A percentile compares a stretch with the other conserved stretches of the same genome.
phyloP scores from a whole-genome alignment of 495 filamentous ascomycete species.

The Podospora tetraspora region DNA sequence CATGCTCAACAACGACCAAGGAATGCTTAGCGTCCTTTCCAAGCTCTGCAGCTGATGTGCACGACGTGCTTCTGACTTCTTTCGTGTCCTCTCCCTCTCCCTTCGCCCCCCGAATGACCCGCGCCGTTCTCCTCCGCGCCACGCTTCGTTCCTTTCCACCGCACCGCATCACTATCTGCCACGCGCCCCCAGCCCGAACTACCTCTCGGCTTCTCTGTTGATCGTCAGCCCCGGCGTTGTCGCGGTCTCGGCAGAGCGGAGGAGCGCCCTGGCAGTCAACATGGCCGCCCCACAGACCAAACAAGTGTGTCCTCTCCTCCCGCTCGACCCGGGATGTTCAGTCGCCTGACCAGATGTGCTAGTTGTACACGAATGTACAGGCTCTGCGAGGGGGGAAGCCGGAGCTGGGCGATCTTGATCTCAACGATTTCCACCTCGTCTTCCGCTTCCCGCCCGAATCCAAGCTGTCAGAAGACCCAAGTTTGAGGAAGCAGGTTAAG shows the following conservation, averaged over 20 bases:
- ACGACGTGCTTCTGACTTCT: background rate
- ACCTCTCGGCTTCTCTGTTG: background rate
- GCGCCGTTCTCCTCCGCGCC: background rate
- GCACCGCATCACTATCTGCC: background rate
- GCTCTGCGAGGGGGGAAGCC: slow-evolving; percentile 39
- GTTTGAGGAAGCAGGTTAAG: slow-evolving; percentile 45
- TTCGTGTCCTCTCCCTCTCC: background rate
- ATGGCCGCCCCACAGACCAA: slow-evolving; percentile 32
- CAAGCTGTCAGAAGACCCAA: slow-evolving; percentile 20
- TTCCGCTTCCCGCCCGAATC: slow-evolving; percentile 35
- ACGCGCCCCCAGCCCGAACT: background rate
- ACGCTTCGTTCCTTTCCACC: background rate
- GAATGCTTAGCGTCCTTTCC: background rate
- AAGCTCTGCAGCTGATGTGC: background rate
- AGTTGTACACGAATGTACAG: slow-evolving; percentile 39
- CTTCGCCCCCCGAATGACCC: background rate
- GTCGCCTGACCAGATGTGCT: slow-evolving; percentile 20
- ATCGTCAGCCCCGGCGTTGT: background rate
- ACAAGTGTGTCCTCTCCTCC: slow-evolving; percentile 22
- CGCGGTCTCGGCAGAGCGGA: background rate
- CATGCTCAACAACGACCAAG: background rate
- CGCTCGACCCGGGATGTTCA: background rate
- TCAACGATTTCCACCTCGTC: slow-evolving; percentile 39
- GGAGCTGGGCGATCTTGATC: slow-evolving; percentile 39
- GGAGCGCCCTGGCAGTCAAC: slow-evolving; percentile 4